phyloP scores from a whole-genome alignment of 2,329 filamentous ascomycete genomes.

The Trichoderma guizhouense region DNA sequence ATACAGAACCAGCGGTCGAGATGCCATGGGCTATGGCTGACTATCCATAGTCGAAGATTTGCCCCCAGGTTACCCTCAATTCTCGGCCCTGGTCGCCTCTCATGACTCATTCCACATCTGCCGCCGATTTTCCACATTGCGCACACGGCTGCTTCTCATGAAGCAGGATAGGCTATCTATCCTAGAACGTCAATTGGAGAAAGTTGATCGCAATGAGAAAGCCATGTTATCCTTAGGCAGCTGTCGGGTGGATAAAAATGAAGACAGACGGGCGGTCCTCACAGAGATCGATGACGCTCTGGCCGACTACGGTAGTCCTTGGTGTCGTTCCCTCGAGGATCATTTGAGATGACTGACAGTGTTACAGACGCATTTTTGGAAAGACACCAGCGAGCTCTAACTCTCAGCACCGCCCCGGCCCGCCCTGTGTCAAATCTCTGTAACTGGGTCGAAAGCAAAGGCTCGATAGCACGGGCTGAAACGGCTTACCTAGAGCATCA shows the following conservation, averaged over 20 bases:
- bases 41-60: not conserved
- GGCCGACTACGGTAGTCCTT: not conserved
- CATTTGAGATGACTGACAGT: not conserved
- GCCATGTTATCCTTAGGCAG: not conserved
- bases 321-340: not conserved
- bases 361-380: not conserved
- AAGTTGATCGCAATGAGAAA: not conserved
- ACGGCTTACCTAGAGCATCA: no score
- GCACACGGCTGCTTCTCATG: not conserved
- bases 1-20: rapidly evolving
- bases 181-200: not conserved
- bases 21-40: no score
- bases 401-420: no score
- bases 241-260: not conserved
- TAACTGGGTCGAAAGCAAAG: not conserved
- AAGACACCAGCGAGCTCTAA: not conserved
- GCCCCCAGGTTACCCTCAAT: not conserved
- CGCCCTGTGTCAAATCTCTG: not conserved
- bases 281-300: not conserved
- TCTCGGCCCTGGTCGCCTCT: not conserved
- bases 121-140: not conserved
- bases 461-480: no score
- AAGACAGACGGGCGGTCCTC: not conserved
- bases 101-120: not conserved
- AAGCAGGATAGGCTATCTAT: not conserved